These are phyloP conservation scores for Vitis labrusca DNA, from an alignment of 164 flowering plant species.

Conservation along the genomic window DNA sequence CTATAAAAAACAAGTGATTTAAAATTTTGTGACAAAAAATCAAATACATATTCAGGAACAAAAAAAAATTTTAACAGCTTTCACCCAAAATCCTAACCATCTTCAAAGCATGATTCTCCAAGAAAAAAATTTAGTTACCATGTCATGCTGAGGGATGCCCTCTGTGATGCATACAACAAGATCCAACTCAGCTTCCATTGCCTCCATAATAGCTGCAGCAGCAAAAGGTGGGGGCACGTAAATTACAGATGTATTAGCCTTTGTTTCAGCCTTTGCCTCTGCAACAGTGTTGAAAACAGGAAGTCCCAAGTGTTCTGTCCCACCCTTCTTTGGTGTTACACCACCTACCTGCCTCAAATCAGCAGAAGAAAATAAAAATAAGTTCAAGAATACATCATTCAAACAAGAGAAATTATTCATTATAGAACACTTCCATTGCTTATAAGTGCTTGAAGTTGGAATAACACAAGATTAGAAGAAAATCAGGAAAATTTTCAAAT, in stretches of 20 bases:
- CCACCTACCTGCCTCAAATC: slow-evolving; percentile 75
- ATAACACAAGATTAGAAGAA: too few relatives aligned
- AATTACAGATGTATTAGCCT: slow-evolving; percentile 95
- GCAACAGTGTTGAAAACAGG: slow-evolving; percentile 95
- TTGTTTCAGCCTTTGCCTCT: slow-evolving; percentile 97
- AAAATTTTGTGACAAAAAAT: too few relatives aligned
- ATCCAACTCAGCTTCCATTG: slow-evolving; percentile 94
- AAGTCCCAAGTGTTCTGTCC: slow-evolving; percentile 92
- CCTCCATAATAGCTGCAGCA: slow-evolving; percentile 95
- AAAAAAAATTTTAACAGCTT: too few relatives aligned
- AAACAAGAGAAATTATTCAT: background rate
- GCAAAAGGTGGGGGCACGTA: slow-evolving; percentile 99
- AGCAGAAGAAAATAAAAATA: background rate
- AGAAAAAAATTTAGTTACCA: slow-evolving; percentile 45
- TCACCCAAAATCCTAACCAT: too few relatives aligned
- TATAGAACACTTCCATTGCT: background rate
- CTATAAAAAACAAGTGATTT: too few relatives aligned
- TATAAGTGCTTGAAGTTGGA: too few relatives aligned
- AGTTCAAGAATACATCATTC: background rate
- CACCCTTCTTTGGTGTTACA: slow-evolving; percentile 95
- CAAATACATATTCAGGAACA: too few relatives aligned
- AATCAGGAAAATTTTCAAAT: too few relatives aligned
- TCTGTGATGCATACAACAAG: slow-evolving; percentile 96
- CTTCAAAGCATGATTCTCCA: background rate
- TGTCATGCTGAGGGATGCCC: slow-evolving; percentile 98